Conservation (phyloP, 306 rosid species). For the Vigna mungo region DNA sequence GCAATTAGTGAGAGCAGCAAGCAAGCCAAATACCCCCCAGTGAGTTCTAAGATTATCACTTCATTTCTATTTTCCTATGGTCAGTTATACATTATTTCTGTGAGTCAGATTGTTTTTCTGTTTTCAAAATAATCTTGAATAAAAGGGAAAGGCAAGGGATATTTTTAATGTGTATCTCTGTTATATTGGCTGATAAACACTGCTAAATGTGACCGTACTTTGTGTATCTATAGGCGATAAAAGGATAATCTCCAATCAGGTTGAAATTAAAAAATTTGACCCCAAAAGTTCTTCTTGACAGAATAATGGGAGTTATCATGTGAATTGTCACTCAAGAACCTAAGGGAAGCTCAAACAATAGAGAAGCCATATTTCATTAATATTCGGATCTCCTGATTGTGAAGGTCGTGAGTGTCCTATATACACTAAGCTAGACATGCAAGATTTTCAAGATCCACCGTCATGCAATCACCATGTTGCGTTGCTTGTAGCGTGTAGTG, state of each 20-base stretch:
- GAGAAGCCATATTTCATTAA: neutral
- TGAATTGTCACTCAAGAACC: neutral
- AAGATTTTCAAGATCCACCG: neutral
- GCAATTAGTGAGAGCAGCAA: conserved; percentile 95
- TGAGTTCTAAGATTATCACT: conserved; percentile 51
- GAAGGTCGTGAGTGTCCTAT: neutral
- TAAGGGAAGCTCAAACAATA: neutral
- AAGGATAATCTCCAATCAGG: neutral
- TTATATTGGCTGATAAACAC: neutral
- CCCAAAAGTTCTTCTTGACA: neutral
- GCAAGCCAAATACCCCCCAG: conserved; percentile 98
- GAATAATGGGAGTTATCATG: neutral
- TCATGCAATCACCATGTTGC: neutral
- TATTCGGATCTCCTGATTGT: neutral
- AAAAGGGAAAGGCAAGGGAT: neutral
- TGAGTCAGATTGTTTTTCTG: neutral
- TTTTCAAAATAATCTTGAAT: conserved; percentile 4
- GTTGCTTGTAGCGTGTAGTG: neutral
- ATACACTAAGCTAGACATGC: neutral
- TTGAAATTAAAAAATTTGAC: neutral
- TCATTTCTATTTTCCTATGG: conserved; percentile 21
- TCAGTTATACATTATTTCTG: conserved; percentile 17
- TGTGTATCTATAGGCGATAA: neutral
- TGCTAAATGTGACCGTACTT: neutral
- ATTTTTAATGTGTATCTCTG: neutral